These are phyloP conservation scores for Aspergillus wentii DNA, from an alignment of 495 filamentous ascomycete genomes.

Conservation along the genomic window DNA sequence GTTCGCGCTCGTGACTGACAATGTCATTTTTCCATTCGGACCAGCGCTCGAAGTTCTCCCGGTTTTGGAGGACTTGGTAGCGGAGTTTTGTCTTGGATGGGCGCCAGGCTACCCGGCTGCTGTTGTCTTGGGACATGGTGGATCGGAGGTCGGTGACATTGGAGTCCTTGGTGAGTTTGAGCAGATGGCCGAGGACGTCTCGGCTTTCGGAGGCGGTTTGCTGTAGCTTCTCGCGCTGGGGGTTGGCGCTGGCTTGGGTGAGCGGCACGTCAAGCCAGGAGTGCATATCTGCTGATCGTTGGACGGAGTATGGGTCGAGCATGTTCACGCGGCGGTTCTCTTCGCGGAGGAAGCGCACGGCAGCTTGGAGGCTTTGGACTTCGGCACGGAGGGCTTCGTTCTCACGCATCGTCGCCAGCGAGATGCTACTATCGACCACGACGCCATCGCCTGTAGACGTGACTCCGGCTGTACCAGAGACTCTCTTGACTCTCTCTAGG, in stretches of 20 bases:
- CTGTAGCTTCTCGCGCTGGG: conserved; percentile 51
- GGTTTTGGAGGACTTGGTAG: conserved; percentile 55
- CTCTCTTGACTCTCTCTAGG: conserved; percentile 50
- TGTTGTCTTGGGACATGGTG: conserved; percentile 33
- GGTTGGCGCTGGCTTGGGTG: conserved; percentile 28
- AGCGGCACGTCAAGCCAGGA: conserved; percentile 65
- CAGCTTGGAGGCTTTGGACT: conserved; percentile 64
- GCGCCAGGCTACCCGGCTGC: conserved; percentile 56
- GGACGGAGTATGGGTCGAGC: conserved; percentile 54
- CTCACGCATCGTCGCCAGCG: conserved; percentile 60
- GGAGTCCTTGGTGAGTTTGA: conserved; percentile 59
- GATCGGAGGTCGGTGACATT: conserved; percentile 51
- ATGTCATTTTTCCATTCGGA: conserved; percentile 56
- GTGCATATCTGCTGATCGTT: conserved; percentile 46
- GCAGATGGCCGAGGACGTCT: conserved; percentile 66
- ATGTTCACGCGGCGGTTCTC: conserved; percentile 66
- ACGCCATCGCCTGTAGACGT: conserved; percentile 31
- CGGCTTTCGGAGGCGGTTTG: conserved; percentile 61
- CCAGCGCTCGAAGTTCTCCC: conserved; percentile 58
- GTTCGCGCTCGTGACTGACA: conserved; percentile 38
- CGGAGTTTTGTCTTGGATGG: conserved; percentile 52
- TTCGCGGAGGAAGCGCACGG: conserved; percentile 73
- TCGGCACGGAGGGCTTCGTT: conserved; percentile 68
- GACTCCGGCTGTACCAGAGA: conserved; percentile 49
- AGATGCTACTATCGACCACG: conserved; percentile 39